Evolutionary conservation across 306 rosid genomes (phyloP).

Genomic region (Rosa multiflora): DNA sequence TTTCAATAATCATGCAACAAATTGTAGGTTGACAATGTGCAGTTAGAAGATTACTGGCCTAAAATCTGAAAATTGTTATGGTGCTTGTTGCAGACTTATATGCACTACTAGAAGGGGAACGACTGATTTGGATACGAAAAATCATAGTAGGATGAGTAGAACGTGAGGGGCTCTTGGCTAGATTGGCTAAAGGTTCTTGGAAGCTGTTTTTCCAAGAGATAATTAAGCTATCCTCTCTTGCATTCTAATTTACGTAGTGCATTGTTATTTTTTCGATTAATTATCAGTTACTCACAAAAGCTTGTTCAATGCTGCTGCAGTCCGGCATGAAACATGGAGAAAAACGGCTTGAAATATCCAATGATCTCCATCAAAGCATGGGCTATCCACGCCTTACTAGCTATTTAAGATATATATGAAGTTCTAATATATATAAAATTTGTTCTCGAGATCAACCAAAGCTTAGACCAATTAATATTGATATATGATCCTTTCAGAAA

Average conservation of each 20-base stretch:
- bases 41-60: not conserved
- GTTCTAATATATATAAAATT: not conserved
- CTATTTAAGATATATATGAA: not conserved
- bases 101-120: not conserved
- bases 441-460: not conserved
- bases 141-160: not conserved
- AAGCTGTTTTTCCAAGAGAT: not conserved
- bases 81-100: not conserved
- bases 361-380: not conserved
- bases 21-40: not conserved
- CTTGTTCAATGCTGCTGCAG: not conserved
- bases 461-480: not conserved
- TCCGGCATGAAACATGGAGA: not conserved
- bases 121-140: not conserved
- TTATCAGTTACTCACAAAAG: too few relatives aligned
- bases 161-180: too few relatives aligned
- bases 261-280: not conserved
- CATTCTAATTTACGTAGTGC: not conserved
- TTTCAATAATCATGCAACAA: too few relatives aligned
- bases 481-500: too few relatives aligned
- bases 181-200: not conserved
- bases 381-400: conserved; percentile 1
- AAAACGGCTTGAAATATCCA: not conserved
- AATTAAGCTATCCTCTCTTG: not conserved
- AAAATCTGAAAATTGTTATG: too few relatives aligned